phyloP scores from a whole-genome alignment of 805 yeast genomes.

The Scheffersomyces stipitis region DNA sequence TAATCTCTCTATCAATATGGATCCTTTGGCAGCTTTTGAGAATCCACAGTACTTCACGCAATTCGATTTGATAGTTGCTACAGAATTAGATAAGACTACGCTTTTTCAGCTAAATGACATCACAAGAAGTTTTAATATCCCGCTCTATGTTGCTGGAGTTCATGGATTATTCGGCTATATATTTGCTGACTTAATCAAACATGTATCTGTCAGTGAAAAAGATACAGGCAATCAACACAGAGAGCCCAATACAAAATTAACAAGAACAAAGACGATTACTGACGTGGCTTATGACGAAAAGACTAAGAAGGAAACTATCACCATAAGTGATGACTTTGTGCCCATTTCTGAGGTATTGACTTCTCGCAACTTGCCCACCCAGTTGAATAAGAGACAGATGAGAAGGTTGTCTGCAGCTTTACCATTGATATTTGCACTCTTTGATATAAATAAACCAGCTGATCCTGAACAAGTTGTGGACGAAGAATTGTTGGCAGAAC shows the following conservation, averaged over 20 bases:
- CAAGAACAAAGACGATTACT: conserved; percentile 39
- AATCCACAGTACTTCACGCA: conserved; percentile 41
- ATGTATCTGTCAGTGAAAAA: conserved; percentile 54
- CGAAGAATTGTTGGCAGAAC: conserved; percentile 24
- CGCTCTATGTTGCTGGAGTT: conserved; percentile 65
- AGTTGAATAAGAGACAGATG: conserved; percentile 43
- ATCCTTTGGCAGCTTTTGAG: conserved; percentile 16
- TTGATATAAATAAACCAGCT: conserved; percentile 39
- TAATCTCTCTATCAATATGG: conserved; percentile 45
- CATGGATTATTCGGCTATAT: conserved; percentile 85
- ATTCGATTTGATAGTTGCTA: conserved; percentile 74
- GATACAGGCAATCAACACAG: conserved; percentile 46
- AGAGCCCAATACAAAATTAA: conserved; percentile 49
- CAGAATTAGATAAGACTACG: conserved; percentile 53
- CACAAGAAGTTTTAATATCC: conserved; percentile 56
- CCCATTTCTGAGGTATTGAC: conserved; percentile 35
- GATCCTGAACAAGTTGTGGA: conserved; percentile 25
- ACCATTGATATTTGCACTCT: conserved; percentile 59
- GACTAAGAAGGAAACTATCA: conserved; percentile 42
- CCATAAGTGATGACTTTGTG: conserved; percentile 36
- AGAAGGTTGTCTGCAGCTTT: conserved; percentile 54
- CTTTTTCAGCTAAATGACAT: conserved; percentile 50
- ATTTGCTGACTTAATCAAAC: conserved; percentile 73
- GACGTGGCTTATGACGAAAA: conserved; percentile 31
- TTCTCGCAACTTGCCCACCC: conserved; percentile 39